Evolutionary conservation across 257 asterid species (phyloP), one percentile per base, ranked within the genome.

Genomic region (Scutellaria minor): DNA sequence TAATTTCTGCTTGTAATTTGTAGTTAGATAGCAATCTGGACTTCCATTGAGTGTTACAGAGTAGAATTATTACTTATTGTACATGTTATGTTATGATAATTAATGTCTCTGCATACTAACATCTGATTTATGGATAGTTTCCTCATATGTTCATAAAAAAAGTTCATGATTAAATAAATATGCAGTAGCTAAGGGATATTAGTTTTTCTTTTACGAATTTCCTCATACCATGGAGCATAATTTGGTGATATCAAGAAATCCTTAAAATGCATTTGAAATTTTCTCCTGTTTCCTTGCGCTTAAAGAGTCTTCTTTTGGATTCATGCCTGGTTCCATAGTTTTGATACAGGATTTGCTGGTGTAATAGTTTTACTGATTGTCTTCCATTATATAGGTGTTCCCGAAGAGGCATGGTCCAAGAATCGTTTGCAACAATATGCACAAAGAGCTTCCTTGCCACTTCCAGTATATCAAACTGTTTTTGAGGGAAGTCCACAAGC

Each of bases 401-500:
- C 47, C 0, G 66, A 66, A 44, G 71, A 42, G 9, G 3, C 5
- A 13, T 71, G 55, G 52, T 66, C 11, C 67, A 76, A 72, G 69
- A 62, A 18, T 11, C 84, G 75, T 10, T 27, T 80, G 6, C 78
- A 76, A 54, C 40, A 60, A 12, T 80, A 22, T 47, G 11, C 77
- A 18, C 77, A 77, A 15, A 65, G 54, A 73, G 75, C 82, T 11
- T 78, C 72, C 2, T 31, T 78, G 8, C 67, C 72, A 22, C 82
- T 73, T 61, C 82, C 82, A 18, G 13, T 52, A 63, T 78, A 78
- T 55, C 11, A 73, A 11, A 73, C 76, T 11, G 2, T 1, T 14
- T 11, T 1, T 35, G 78, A 73, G 68, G 68, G 73, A 27, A 1
- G 35, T 12, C 55, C 13, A 10, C 86, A 78, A 72, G 81, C 77